Evolutionary conservation across 805 yeast genomes (phyloP), one percentile per base, ranked within the genome.

Genomic region (Yamadazyma takamatsuzukensis): DNA sequence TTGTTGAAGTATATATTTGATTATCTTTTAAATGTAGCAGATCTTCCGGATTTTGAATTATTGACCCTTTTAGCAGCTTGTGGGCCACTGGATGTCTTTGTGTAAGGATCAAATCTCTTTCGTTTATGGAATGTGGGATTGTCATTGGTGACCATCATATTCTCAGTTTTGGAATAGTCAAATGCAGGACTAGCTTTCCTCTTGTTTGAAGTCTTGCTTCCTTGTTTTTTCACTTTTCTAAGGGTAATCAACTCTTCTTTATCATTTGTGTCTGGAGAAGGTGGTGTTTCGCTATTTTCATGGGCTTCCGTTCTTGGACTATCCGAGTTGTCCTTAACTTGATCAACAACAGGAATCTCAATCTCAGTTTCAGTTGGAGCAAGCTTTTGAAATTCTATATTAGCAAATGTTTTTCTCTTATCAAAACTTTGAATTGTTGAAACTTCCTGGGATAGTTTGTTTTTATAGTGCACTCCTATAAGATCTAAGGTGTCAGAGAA

Each of bases 51-150:
- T 7, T 53, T 56, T 15, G 39, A 50, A 10, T 48, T 57, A 51
- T 52, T 71, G 51, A 39, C 44, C 32, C 64, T 73, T 56, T 74
- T 78, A 6, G 73, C 70, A n/a, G 72, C 68, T 43, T 58, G 59
- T 6, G 82, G 82, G 2, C 78, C 83, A 17, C 65, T 56, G 5
- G 57, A 61, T n/a, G n/a, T n/a, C 27, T 61, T 64, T 5, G 68
- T 53, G 42, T 78, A 81, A 4, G 88, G 87, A 55, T 81, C 81
- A 41, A 75, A 81, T 49, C 69, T 70, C 12, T 44, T 40, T 25
- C 41, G 53, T 30, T 40, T 45, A 9, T 46, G 36, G 21, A 6
- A 14, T 36, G n/a, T 43, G 41, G 25, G 13, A 43, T 27, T 27
- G 42, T 21, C 21, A 17, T 39, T 39, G 8, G 50, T 49, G 37